Base-by-base conservation (phyloP, 78 protist species). In the Tieghemostelium lacteum region DNA sequence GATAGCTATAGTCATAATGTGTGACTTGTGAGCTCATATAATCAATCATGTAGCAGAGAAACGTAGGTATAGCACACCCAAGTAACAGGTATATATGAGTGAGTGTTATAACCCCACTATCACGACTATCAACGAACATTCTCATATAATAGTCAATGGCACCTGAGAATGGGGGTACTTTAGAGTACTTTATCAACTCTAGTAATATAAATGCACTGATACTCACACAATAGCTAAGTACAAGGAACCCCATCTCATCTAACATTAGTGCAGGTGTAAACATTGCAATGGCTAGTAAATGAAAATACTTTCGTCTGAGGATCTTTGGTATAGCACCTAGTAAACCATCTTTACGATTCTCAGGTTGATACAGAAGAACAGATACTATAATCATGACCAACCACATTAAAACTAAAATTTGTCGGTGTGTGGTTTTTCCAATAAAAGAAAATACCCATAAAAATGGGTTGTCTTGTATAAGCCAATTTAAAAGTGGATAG, bases 31-130 rank as follows among this genome's bases (percentile, higher is more conserved):
- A 10, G 28, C 10, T 49, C 58, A 40, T 20, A 58, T 20, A 24
- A 19, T 55, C 66, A 26, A 69, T 37, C 39, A 72, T 29, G 39
- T 45, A 75, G 7, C 73, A 12, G 20, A 66, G 34, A 26, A 34
- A 50, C 2, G 73, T 12, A 6, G 96, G 96, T 26, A 86, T 28
- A 28, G 97, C 92, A 50, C 97, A 95, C 3, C 97, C 97, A 1
- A 86, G 2, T n/a, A 95, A 61, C 28, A 95, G 72, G 75, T 95
- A 88, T 7, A 71, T 26, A 57, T 95, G 97, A 33, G 96, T 88
- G 4, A 91, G 64, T 28, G 95, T 67, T 14, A 92, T 39, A 3
- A 62, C 6, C 28, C 97, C 97, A 16, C 40, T 36, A 61, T 95
- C 97, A 54, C 93, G 77, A 12, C 28, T 20, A 40, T 95, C 97